Evolutionary conservation across 176 grass and related monocot genomes (phyloP), one percentile per base, ranked within the genome.

Genomic region (Urochloa ruziziensis): DNA sequence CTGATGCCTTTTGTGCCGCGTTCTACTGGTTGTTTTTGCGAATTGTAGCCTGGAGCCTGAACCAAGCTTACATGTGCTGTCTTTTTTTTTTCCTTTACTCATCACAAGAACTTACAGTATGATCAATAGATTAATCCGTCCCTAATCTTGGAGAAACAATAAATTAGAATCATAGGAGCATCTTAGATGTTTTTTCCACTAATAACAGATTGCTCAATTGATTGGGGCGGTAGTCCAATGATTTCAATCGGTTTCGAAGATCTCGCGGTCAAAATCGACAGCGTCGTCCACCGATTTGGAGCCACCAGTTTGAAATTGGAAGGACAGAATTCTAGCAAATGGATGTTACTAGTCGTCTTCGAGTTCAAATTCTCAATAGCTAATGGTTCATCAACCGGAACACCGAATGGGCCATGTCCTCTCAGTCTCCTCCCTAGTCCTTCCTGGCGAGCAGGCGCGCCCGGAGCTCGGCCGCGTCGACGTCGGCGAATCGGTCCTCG

Each of bases 381-480:
- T 21, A 75, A 18, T 11, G 52, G 32, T 56, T 60, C 53, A 27
- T 42, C 2, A 44, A 14, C 43, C 1, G 10, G 10, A 40, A 40
- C 10, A 9, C 39, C 39, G 7, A 40, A 10, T 19, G 40, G 19
- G 51, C 7, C 19, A n/a, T 34, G 15, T 5, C 47, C 48, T 17
- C 47, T 16, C 3, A n/a, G n/a, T 18, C 48, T 1, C 35, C 10
- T n/a, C 34, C 15, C 28, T 83, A 86, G 30, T 66, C 30, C 81
- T 84, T 84, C 53, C 64, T 63, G 16, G 68, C 30, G 37, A 93
- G 82, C 21, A 88, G 61, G 46, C 59, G 53, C 16, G 86, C 83
- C 52, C 91, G 82, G 68, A 91, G 88, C 56, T 91, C 88, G 46
- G 79, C 88, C 25, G 51, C 63, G 62, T 91, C 85, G 68, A 88